Conservation (phyloP, 306 rosid genomes). For the Malus fusca region DNA sequence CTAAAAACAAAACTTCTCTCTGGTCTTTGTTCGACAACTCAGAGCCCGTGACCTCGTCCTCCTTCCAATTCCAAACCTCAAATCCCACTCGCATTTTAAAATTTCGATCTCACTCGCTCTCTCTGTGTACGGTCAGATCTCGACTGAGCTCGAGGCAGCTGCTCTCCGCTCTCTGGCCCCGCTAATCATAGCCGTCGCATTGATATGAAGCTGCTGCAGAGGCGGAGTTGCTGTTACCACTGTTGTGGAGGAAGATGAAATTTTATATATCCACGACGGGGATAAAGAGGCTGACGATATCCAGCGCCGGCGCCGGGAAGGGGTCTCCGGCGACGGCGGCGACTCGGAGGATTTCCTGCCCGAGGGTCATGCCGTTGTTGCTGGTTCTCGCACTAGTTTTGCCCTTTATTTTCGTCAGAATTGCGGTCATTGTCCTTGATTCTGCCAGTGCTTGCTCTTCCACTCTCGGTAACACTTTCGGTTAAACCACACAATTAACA, state of each 20-base stretch:
- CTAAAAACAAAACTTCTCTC: not conserved
- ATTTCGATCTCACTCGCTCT: not conserved
- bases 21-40: not conserved
- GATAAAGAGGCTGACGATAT: conserved; percentile 55
- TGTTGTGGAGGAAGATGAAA: conserved; percentile 44
- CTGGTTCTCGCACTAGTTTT: conserved; percentile 49
- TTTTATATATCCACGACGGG: conserved; percentile 73
- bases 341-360: conserved; percentile 48
- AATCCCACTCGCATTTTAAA: not conserved
- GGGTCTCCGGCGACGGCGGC: conserved; percentile 29
- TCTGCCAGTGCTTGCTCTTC: conserved; percentile 64
- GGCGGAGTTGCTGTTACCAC: not conserved
- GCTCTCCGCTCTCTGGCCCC: not conserved
- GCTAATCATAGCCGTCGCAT: conserved; percentile 6
- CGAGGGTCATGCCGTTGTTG: conserved; percentile 45
- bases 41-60: not conserved
- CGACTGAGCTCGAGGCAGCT: not conserved
- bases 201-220: conserved; percentile 5
- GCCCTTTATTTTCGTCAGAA: conserved; percentile 62
- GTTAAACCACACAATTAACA: accelerated
- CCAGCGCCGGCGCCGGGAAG: conserved; percentile 41
- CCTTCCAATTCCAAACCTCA: not conserved
- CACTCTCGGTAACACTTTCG: conserved; percentile 35
- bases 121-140: not conserved
- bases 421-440: conserved; percentile 70